phyloP scores from a whole-genome alignment of 257 asterid genomes.

The Primulina tabacum region DNA sequence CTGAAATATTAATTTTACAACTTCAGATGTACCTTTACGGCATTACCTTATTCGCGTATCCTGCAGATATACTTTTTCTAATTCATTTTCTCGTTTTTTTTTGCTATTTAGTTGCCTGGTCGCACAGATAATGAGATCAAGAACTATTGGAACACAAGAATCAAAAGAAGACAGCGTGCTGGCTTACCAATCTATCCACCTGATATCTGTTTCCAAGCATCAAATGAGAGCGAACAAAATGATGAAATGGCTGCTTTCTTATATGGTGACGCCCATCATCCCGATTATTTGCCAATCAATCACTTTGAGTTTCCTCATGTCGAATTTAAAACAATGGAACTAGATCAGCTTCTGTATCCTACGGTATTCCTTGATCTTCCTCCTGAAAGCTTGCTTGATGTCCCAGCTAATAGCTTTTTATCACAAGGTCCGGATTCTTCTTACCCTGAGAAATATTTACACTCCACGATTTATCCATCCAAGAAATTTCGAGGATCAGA shows the following conservation, averaged over 20 bases:
- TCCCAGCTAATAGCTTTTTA: conserved; percentile 42
- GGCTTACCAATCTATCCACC: conserved; percentile 76
- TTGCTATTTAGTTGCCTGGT: conserved; percentile 69
- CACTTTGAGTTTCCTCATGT: conserved; percentile 47
- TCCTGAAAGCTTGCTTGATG: conserved; percentile 39
- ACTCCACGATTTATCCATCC: conserved; percentile 41
- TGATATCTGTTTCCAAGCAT: conserved; percentile 46
- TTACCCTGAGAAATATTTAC: conserved; percentile 30
- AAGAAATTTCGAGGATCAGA: conserved; percentile 52
- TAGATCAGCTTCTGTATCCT: conserved; percentile 38
- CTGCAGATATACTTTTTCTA: conserved; percentile 17
- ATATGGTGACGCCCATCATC: conserved; percentile 41
- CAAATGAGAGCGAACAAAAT: conserved; percentile 42
- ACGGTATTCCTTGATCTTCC: conserved; percentile 40
- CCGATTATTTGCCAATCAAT: conserved; percentile 39
- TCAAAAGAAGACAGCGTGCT: conserved; percentile 74
- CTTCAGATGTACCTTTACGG: not conserved
- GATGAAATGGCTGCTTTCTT: conserved; percentile 39
- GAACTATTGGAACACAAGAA: conserved; percentile 85
- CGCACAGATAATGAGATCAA: conserved; percentile 94
- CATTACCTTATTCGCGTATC: not conserved
- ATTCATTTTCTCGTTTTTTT: conserved; percentile 11
- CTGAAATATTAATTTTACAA: not conserved
- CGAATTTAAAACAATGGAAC: conserved; percentile 43
- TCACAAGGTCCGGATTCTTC: conserved; percentile 39